Percentiles rank a stretch among this genome's conserved stretches.
These are phyloP conservation scores for Suhomyces guaymorum DNA, from an alignment of 1,139 yeast genomes.

Conservation along the genomic window DNA sequence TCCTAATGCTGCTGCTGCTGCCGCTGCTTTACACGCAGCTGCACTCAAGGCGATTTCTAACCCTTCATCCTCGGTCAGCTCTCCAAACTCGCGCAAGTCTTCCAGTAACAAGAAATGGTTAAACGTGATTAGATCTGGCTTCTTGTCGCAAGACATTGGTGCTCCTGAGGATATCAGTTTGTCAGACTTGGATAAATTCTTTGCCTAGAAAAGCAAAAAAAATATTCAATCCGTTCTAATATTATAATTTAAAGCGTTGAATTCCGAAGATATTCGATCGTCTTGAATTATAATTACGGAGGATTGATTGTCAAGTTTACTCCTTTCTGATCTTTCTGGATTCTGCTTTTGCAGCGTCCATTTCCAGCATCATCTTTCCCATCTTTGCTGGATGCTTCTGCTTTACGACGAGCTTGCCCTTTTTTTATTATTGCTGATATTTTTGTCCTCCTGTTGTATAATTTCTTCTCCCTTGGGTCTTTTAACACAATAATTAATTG, in stretches of 20 bases:
- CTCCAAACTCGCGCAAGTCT: conserved; percentile 17
- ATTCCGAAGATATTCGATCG: too few species aligned
- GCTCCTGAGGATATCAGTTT: conserved; percentile 75
- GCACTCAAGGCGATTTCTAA: conserved; percentile 55
- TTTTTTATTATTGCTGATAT: conserved; percentile 5
- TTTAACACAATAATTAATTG: conserved; percentile 9
- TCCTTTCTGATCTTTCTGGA: too few species aligned
- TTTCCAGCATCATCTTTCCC: neutral
- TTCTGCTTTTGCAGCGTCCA: neutral
- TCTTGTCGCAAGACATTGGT: conserved; percentile 70
- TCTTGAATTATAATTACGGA: too few species aligned
- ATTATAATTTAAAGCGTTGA: neutral
- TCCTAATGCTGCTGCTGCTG: conserved; percentile 68
- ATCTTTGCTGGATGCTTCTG: neutral
- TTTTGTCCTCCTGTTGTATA: conserved; percentile 8
- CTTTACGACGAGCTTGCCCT: conserved; percentile 3
- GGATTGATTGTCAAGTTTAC: neutral
- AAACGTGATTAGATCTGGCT: conserved; percentile 70
- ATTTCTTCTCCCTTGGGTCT: conserved; percentile 11
- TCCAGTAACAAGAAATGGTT: conserved; percentile 59
- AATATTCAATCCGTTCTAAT: neutral
- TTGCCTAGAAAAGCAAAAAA: conserved; percentile 22
- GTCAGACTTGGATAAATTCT: conserved; percentile 70
- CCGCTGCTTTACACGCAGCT: conserved; percentile 74
- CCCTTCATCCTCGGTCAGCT: conserved; percentile 29